A percentile compares a stretch with the other conserved stretches of the same genome.
phyloP scores from a whole-genome alignment of 2,329 filamentous ascomycete genomes.

The Colletotrichum karsti region DNA sequence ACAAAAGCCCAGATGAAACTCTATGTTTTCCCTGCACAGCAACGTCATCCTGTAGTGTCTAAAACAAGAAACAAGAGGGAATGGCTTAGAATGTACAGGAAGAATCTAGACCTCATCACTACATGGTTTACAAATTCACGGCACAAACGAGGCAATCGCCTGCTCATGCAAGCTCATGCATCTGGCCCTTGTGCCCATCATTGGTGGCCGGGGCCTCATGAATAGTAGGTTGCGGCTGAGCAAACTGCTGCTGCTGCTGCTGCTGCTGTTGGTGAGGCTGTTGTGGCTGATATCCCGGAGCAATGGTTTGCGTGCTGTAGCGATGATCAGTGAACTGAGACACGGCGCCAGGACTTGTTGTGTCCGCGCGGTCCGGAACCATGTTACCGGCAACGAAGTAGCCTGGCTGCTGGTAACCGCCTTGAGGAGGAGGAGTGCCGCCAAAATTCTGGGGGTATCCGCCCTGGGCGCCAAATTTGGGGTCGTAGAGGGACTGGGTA shows the following conservation, averaged over 20 bases:
- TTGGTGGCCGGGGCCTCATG: slow-evolving; percentile 48
- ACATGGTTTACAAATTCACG: background rate
- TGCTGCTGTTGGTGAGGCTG: slow-evolving; percentile 32
- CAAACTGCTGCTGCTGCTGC: slow-evolving; percentile 25
- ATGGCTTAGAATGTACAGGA: background rate
- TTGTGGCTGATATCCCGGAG: slow-evolving; percentile 26
- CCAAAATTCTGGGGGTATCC: slow-evolving; percentile 26
- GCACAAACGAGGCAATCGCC: background rate
- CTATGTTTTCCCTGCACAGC: no score
- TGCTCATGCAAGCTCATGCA: slow-evolving; percentile 49
- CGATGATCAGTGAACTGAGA: slow-evolving; percentile 18
- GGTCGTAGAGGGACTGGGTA: slow-evolving; percentile 36
- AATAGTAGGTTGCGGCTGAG: slow-evolving; percentile 36
- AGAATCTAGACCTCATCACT: background rate
- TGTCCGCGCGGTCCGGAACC: slow-evolving; percentile 27
- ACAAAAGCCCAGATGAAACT: no score
- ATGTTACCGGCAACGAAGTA: slow-evolving; percentile 29
- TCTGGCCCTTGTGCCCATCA: slow-evolving; percentile 47
- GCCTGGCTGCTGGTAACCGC: slow-evolving; percentile 13
- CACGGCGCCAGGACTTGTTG: slow-evolving; percentile 25
- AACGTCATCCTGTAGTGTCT: no score
- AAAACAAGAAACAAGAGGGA: no score
- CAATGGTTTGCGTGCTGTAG: slow-evolving; percentile 16
- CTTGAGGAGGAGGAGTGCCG: slow-evolving; percentile 31
- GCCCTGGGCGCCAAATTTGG: slow-evolving; percentile 32